Evolutionary conservation across 1,139 yeast species (phyloP).

Genomic region (Geotrichum australiense): DNA sequence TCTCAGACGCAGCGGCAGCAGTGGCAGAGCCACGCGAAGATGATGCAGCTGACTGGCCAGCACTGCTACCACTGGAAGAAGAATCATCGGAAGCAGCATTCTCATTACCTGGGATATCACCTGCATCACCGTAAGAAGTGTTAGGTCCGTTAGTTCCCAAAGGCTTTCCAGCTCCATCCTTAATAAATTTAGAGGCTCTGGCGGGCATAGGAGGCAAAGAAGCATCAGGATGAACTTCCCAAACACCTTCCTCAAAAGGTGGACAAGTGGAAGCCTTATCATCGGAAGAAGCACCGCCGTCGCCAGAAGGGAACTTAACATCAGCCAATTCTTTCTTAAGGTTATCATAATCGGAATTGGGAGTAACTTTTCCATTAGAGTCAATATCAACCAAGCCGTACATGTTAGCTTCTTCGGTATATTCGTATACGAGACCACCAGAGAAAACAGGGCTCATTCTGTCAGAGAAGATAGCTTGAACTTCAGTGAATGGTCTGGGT

Average conservation of each 20-base stretch:
- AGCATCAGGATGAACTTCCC: constrained; percentile 56
- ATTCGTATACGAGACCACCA: constrained; percentile 94
- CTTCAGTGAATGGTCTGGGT: constrained; percentile 76
- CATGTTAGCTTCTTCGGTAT: constrained; percentile 75
- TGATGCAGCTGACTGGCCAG: constrained; percentile 19
- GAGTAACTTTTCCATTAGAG: constrained; percentile 40
- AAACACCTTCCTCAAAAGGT: constrained; percentile 38
- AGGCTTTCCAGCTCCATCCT: constrained; percentile 71
- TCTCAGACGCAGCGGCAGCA: constrained; percentile 50
- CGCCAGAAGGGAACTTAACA: constrained; percentile 60
- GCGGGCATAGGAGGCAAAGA: constrained; percentile 72
- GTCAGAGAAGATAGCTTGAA: constrained; percentile 39
- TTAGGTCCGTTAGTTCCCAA: constrained; percentile 64
- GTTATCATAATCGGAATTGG: constrained; percentile 47
- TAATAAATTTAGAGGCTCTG: constrained; percentile 64
- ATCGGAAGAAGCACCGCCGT: constrained; percentile 55
- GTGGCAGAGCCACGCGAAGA: constrained; percentile 20
- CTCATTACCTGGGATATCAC: constrained; percentile 25
- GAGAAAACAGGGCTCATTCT: constrained; percentile 77
- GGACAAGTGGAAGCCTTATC: constrained; percentile 60
- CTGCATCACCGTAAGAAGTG: constrained; percentile 47
- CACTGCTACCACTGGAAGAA: constrained; percentile 12
- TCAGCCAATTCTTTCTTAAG: constrained; percentile 45
- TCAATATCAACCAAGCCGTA: constrained; percentile 74
- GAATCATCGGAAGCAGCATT: constrained; percentile 25